Evolutionary conservation across 2,329 filamentous ascomycete species (phyloP).

Genomic region (Aspergillus sp.): DNA sequence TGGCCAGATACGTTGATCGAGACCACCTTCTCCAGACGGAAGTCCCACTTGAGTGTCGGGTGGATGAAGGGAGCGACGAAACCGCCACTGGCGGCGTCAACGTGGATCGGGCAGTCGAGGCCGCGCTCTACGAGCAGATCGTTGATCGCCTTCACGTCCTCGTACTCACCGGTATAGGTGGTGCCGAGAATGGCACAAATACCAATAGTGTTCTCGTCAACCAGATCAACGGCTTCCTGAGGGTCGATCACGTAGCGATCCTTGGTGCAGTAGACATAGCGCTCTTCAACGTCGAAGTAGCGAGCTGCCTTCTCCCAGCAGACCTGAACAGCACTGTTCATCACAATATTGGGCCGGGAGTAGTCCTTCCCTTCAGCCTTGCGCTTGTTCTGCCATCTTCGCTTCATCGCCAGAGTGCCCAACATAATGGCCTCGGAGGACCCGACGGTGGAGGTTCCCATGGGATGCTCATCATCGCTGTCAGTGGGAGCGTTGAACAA

Average conservation of each 20-base stretch:
- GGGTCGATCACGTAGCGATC: conserved; percentile 68
- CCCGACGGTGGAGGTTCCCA: conserved; percentile 88
- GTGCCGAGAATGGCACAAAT: conserved; percentile 91
- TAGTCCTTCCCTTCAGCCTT: conserved; percentile 79
- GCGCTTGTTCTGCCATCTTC: conserved; percentile 86
- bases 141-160: conserved; percentile 90
- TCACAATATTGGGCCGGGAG: conserved; percentile 86
- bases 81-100: conserved; percentile 89
- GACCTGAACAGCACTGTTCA: conserved; percentile 95
- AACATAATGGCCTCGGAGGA: conserved; percentile 72
- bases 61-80: conserved; percentile 92
- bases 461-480: conserved; percentile 62
- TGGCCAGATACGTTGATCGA: conserved; percentile 95
- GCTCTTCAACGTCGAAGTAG: conserved; percentile 93
- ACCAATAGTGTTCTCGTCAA: conserved; percentile 79
- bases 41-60: conserved; percentile 87
- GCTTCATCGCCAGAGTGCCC: conserved; percentile 82
- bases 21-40: conserved; percentile 83
- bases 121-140: conserved; percentile 76
- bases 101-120: conserved; percentile 85
- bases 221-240: conserved; percentile 62
- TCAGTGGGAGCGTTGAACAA: conserved; percentile 78
- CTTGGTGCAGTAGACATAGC: conserved; percentile 68
- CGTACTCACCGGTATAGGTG: conserved; percentile 95
- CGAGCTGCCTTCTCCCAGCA: conserved; percentile 94